phyloP scores from a whole-genome alignment of 352 stramenopile species.

The Phytopythium delawarense region DNA sequence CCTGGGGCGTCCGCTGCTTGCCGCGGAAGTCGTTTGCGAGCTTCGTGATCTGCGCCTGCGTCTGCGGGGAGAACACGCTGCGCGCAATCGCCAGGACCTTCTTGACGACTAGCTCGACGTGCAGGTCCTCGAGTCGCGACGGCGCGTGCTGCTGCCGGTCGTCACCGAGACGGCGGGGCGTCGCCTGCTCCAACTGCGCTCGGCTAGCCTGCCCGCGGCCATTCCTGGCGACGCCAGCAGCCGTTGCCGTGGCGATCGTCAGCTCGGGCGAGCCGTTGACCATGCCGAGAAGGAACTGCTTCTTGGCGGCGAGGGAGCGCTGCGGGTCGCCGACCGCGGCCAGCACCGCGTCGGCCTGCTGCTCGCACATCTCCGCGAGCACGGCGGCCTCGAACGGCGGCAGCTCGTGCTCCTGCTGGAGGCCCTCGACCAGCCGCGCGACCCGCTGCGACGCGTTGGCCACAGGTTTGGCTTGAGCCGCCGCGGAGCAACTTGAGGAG shows the following conservation, averaged over 20 bases:
- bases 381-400: slow-evolving; percentile 39
- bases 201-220: neutral
- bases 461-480: neutral
- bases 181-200: neutral
- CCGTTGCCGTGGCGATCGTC: neutral
- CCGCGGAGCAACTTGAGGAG: neutral
- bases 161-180: neutral
- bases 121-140: slow-evolving; percentile 16
- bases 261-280: slow-evolving; percentile 5
- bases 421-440: slow-evolving; percentile 24
- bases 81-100: slow-evolving; percentile 49
- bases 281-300: slow-evolving; percentile 36
- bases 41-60: slow-evolving; percentile 43
- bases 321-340: slow-evolving; percentile 18
- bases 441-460: slow-evolving; percentile 15
- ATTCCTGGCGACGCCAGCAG: neutral
- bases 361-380: slow-evolving; percentile 41
- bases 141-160: neutral
- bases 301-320: slow-evolving; percentile 37
- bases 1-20: slow-evolving; percentile 1
- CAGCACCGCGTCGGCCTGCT: slow-evolving; percentile 30
- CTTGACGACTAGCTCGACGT: slow-evolving; percentile 45
- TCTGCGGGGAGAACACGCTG: slow-evolving; percentile 49
- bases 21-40: slow-evolving; percentile 28
- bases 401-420: slow-evolving; percentile 40